Percentiles rank a stretch among this genome's conserved stretches.
Conservation (phyloP, 2,329 filamentous ascomycete genomes). For the Sporothrix sp. region DNA sequence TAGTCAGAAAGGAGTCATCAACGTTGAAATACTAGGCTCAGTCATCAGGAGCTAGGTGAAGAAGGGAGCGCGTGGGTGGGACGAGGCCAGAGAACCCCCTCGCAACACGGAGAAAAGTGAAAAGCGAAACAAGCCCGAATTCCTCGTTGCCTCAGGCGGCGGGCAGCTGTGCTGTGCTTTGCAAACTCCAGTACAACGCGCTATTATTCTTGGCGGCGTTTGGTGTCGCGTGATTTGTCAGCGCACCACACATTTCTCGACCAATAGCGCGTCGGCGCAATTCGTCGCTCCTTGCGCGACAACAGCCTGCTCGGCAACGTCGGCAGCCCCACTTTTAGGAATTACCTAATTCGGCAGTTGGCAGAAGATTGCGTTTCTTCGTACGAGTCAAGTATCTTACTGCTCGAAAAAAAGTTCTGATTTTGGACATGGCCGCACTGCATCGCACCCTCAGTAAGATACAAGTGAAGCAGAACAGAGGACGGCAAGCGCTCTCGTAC, state of each 20-base stretch:
- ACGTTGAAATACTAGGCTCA: slow-evolving; percentile 9
- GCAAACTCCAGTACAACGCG: no score
- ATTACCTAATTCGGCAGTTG: background rate
- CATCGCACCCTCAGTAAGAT: no score
- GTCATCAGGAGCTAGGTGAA: slow-evolving; percentile 11
- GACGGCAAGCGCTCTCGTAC: no score
- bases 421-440: background rate
- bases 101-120: background rate
- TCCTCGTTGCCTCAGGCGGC: no score
- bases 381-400: no score
- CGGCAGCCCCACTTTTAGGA: slow-evolving; percentile 8
- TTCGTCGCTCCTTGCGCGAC: background rate
- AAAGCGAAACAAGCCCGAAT: no score
- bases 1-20: slow-evolving; percentile 16
- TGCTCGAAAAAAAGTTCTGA: background rate
- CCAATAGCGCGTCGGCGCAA: no score
- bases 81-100: background rate
- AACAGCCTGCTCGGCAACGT: slow-evolving; percentile 9
- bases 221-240: slow-evolving; percentile 10
- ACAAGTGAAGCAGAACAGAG: no score
- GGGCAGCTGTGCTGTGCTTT: no score
- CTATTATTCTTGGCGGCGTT: background rate
- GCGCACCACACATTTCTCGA: background rate
- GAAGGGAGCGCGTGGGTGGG: background rate
- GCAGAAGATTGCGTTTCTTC: no score